phyloP scores from a whole-genome alignment of 352 stramenopile genomes.

The Lagenidium giganteum region DNA sequence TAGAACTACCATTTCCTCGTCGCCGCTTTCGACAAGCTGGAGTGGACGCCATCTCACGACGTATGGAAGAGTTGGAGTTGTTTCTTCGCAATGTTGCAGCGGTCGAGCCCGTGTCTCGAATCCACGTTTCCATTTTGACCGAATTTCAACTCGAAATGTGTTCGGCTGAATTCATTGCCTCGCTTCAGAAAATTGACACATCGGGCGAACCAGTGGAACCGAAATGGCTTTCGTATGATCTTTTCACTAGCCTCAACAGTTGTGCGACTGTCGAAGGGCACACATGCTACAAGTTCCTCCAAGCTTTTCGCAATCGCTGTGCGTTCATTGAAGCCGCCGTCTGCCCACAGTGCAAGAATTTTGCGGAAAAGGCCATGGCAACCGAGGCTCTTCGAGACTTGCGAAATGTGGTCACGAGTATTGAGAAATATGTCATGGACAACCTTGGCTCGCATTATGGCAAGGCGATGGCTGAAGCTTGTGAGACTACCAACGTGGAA shows the following conservation, averaged over 20 bases:
- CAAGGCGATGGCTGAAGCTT: constrained; percentile 50
- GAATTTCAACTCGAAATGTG: constrained; percentile 74
- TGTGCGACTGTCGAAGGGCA: constrained; percentile 53
- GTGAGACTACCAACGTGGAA: constrained; percentile 48
- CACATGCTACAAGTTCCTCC: constrained; percentile 74
- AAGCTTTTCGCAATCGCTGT: constrained; percentile 71
- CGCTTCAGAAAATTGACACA: constrained; percentile 72
- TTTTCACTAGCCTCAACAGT: constrained; percentile 69
- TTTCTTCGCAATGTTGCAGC: constrained; percentile 71
- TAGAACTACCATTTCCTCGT: constrained; percentile 68
- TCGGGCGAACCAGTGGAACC: constrained; percentile 52
- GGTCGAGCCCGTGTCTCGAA: constrained; percentile 46
- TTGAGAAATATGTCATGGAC: constrained; percentile 75
- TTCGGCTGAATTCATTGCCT: constrained; percentile 68
- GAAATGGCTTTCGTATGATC: constrained; percentile 76
- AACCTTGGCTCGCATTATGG: constrained; percentile 59
- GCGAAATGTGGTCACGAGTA: constrained; percentile 59
- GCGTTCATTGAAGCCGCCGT: constrained; percentile 57
- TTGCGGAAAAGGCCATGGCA: constrained; percentile 46
- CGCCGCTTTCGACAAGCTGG: constrained; percentile 48
- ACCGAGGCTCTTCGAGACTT: constrained; percentile 56
- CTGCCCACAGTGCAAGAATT: constrained; percentile 44
- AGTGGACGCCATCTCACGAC: constrained; percentile 33
- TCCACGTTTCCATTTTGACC: constrained; percentile 54
- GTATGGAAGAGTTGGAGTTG: constrained; percentile 58